Conservation (phyloP, 768 basidiomycete genomes). For the Suillus alpinus region DNA sequence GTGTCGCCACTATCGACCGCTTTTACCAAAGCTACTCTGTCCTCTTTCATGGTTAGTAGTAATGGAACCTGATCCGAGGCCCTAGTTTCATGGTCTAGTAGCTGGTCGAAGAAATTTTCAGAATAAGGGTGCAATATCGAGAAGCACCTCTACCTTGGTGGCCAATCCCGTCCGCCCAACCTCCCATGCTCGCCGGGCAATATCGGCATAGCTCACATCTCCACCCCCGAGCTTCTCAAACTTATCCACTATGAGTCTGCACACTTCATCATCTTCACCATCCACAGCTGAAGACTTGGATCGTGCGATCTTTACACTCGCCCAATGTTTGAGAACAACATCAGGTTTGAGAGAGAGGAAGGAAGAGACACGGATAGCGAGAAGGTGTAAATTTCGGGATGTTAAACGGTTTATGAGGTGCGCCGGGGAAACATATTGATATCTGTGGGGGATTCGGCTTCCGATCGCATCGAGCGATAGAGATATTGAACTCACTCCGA, state of each 20-base stretch:
- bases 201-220: slow-evolving; percentile 90
- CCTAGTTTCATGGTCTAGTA: slow-evolving; percentile 87
- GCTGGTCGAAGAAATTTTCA: slow-evolving; percentile 36
- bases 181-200: slow-evolving; percentile 92
- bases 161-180: slow-evolving; percentile 77
- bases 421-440: slow-evolving; percentile 74
- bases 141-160: slow-evolving; percentile 58
- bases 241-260: slow-evolving; percentile 83
- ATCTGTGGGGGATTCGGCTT: slow-evolving; percentile 45
- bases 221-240: slow-evolving; percentile 77
- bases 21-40: slow-evolving; percentile 80
- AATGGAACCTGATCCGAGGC: slow-evolving; percentile 93
- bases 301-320: slow-evolving; percentile 82
- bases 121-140: neutral
- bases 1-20: slow-evolving; percentile 95
- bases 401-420: slow-evolving; percentile 82
- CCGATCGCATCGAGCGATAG: slow-evolving; percentile 3
- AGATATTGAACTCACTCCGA: slow-evolving; percentile 62
- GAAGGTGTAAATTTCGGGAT: slow-evolving; percentile 83
- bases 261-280: slow-evolving; percentile 74
- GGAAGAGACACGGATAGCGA: slow-evolving; percentile 86
- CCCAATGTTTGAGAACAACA: slow-evolving; percentile 93
- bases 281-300: slow-evolving; percentile 62
- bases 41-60: slow-evolving; percentile 93
- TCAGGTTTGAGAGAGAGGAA: slow-evolving; percentile 84